Percentiles rank a stretch among this genome's conserved stretches.
phyloP scores from a whole-genome alignment of 2,329 filamentous ascomycete species.

The Xylariaceae sp. region DNA sequence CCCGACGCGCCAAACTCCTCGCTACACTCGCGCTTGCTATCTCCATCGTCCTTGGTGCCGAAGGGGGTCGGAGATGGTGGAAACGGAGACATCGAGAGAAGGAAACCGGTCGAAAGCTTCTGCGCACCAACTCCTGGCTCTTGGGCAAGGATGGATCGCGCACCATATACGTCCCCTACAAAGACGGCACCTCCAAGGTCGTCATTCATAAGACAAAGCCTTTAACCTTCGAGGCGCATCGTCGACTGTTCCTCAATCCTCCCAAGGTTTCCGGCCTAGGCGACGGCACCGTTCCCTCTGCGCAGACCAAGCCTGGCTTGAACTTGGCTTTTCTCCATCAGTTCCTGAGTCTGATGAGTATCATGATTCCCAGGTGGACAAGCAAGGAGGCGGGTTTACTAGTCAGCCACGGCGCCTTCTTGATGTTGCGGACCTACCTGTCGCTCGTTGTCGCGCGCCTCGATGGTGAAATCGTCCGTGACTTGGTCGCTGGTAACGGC shows the following conservation, averaged over 20 bases:
- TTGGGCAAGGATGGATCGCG: constrained; percentile 91
- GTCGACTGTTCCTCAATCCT: constrained; percentile 86
- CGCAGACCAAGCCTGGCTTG: constrained; percentile 87
- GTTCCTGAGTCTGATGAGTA: constrained; percentile 91
- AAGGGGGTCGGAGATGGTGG: constrained; percentile 77
- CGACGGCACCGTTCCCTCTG: constrained; percentile 73
- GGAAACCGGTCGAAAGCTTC: constrained; percentile 74
- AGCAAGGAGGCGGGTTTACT: constrained; percentile 93
- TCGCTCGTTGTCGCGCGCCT: constrained; percentile 88
- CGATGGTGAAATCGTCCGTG: constrained; percentile 93
- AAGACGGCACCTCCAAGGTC: constrained; percentile 82
- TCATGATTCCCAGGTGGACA: constrained; percentile 93
- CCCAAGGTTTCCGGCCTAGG: constrained; percentile 75
- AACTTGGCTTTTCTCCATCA: constrained; percentile 97
- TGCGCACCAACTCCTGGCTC: constrained; percentile 88
- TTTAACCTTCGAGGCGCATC: constrained; percentile 93
- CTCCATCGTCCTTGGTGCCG: constrained; percentile 74
- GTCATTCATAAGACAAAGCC: constrained; percentile 86
- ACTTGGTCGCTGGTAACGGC: constrained; percentile 92
- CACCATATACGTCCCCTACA: constrained; percentile 93
- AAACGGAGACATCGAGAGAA: constrained; percentile 68
- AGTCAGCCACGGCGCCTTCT: constrained; percentile 81
- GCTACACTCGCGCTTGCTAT: constrained; percentile 71
- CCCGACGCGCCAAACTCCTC: constrained; percentile 67
- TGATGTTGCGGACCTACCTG: constrained; percentile 89